Base-by-base conservation (phyloP, 1,139 yeast genomes). In the Zygosaccharomyces pseudobailii region DNA sequence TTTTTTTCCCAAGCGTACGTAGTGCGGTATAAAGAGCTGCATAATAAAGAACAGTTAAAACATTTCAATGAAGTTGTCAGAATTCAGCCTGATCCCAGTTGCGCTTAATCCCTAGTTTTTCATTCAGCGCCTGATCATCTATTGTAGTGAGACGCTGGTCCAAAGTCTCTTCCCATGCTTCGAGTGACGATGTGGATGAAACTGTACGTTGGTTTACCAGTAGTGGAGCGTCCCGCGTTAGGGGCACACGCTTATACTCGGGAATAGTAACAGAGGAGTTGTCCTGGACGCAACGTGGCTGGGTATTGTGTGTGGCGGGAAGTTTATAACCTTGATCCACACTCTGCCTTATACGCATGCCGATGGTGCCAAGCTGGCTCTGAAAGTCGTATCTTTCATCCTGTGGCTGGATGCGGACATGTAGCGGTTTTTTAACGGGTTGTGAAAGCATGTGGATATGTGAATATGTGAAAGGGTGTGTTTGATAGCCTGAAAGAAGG, bases 331-430 rank as follows among this genome's bases (percentile, higher is more conserved):
- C 89, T 40, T 81, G 82, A 39, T 79, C 72, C 2, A 84, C 80
- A 2, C 84, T 74, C 58, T 82, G 81, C 60, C 92, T 75, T 54
- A 84, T 78, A 53, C 87, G 72, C 87, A 82, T 83, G 0, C 88
- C 89, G 5, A 83, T 60, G 0, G 82, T 74, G 36, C 82, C 74
- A 24, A 84, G 70, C 35, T 62, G 61, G 45, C 58, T 55, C 48
- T 63, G 68, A 46, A 58, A 56, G 21, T 55, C 52, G 47, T 64
- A 48, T 33, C 50, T 48, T 28, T 52, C 55, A 17, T 46, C 34
- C 45, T 50, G 54, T 25, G 53, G 48, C 36, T 53, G 50, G 49
- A 56, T 54, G 24, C 52, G 54, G n/a, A 40, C 42, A n/a, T 54
- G 55, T 9, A 54, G 47, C 23, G 46, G 56, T 48, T 52, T 55